Evolutionary conservation across 257 asterid species (phyloP).

Genomic region (Paulownia fortunei): DNA sequence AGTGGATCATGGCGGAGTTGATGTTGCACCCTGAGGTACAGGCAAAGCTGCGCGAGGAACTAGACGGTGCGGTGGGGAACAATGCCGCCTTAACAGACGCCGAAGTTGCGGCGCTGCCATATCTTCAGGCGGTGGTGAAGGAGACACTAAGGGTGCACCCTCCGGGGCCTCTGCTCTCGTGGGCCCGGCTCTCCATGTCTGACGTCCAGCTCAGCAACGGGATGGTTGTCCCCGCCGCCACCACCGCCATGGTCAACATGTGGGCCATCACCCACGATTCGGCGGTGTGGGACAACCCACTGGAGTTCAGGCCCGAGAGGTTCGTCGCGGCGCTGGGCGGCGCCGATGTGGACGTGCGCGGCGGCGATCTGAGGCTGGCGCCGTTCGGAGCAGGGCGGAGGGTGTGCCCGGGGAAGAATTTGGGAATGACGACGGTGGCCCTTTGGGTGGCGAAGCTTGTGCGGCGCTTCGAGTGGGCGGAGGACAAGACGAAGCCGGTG

Average conservation of each 20-base stretch:
- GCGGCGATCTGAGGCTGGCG: conserved; percentile 58
- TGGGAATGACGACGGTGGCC: conserved; percentile 58
- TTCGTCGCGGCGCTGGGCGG: conserved; percentile 47
- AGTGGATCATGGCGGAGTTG: conserved; percentile 66
- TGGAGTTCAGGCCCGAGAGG: conserved; percentile 53
- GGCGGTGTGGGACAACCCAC: conserved; percentile 42
- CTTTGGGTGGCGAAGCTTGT: conserved; percentile 65
- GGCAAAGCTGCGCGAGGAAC: conserved; percentile 48
- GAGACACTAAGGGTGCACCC: conserved; percentile 63
- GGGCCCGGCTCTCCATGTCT: conserved; percentile 65
- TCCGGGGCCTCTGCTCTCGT: conserved; percentile 64
- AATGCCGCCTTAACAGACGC: conserved; percentile 33
- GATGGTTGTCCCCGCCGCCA: conserved; percentile 57
- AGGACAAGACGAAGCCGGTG: conserved; percentile 38
- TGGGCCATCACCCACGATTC: conserved; percentile 69
- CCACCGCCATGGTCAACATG: conserved; percentile 72
- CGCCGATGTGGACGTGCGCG: conserved; percentile 57
- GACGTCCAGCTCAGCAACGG: conserved; percentile 65
- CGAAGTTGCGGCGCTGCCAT: conserved; percentile 54
- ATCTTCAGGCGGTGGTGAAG: conserved; percentile 61
- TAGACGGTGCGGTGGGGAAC: conserved; percentile 28
- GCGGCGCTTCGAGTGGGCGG: conserved; percentile 45
- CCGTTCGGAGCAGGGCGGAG: conserved; percentile 75
- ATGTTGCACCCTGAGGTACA: conserved; percentile 55
- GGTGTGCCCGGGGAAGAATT: conserved; percentile 65